Base-by-base conservation (phyloP, 208 protist species). In the Wallacemonas sp. region DNA sequence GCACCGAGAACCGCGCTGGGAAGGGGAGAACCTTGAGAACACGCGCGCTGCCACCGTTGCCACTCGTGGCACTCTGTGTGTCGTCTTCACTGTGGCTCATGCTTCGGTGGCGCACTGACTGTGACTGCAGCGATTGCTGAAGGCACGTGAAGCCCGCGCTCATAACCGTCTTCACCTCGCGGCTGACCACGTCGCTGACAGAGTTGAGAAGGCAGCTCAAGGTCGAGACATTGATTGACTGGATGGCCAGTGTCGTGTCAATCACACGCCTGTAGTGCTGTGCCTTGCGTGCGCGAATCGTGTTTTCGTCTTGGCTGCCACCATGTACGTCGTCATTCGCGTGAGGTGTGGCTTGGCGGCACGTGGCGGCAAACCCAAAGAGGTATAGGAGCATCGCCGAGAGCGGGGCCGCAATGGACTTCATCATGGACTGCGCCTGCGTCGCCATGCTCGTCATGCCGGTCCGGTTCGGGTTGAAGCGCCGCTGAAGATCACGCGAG, bases 391-490 rank as follows among this genome's bases (percentile, higher is more conserved):
- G 52, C 14, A 29, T 24, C 5, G 3, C 30, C 5, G 52, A 9
- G 30, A 58, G 32, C 12, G 4, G 6, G 0, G 52, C 12, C 4
- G 52, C 2, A 24, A 58, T 3, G 32, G 52, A 6, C 52, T 58
- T 9, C 34, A 58, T 58, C 52, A 58, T 58, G 52, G 52, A 2
- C 52, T 58, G 52, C 9, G 52, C 52, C 12, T 58, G 29, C 4
- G 52, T 30, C 3, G 52, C 30, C 12, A 58, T 17, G 12, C 52
- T 30, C 3, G 52, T n/a, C 12, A 58, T 17, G 12, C 52, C 52
- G 14, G 24, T 58, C n/a, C 52, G 52, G 30, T 17, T 14, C 6
- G 52, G 4, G 30, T 30, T 30, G 30, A 58, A 38, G 11, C 52
- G 52, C 19, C 52, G 26, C 52, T 58, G 52, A 26, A 55, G 47